Conservation (phyloP, 495 filamentous ascomycete species). For the Jackrogersella minutella region DNA sequence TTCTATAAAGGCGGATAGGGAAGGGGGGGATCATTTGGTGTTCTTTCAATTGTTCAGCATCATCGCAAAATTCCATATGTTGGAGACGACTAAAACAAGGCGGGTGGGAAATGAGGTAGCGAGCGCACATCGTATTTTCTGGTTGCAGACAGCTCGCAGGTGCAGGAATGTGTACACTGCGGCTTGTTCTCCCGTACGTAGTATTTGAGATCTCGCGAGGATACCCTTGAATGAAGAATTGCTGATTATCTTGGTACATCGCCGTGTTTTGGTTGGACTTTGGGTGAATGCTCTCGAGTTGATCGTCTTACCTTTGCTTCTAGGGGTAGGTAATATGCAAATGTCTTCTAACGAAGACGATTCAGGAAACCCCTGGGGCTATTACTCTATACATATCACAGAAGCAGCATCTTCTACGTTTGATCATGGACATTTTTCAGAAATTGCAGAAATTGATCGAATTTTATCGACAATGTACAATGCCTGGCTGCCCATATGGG, state of each 20-base stretch:
- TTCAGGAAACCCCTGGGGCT: neutral
- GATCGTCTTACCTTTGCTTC: neutral
- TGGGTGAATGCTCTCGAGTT: too few species aligned
- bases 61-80: neutral
- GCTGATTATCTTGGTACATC: neutral
- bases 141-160: constrained; percentile 14
- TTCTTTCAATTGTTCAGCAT: neutral
- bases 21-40: neutral
- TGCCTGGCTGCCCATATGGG: neutral
- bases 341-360: neutral
- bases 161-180: constrained; percentile 6
- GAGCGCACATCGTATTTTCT: constrained; percentile 5
- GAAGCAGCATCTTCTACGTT: neutral
- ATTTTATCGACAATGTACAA: constrained; percentile 16
- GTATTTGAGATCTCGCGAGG: constrained; percentile 14
- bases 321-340: neutral
- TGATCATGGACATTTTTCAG: too few species aligned
- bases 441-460: constrained; percentile 8
- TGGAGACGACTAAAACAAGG: neutral
- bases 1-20: constrained; percentile 23
- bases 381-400: neutral
- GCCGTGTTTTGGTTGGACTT: neutral
- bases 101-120: neutral
- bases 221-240: constrained; percentile 1
- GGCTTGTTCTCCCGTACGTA: constrained; percentile 20